Percentiles rank a stretch among this genome's conserved stretches.
Evolutionary conservation across 805 yeast genomes (phyloP).

Genomic region (Schizosaccharomyces octosporus): DNA sequence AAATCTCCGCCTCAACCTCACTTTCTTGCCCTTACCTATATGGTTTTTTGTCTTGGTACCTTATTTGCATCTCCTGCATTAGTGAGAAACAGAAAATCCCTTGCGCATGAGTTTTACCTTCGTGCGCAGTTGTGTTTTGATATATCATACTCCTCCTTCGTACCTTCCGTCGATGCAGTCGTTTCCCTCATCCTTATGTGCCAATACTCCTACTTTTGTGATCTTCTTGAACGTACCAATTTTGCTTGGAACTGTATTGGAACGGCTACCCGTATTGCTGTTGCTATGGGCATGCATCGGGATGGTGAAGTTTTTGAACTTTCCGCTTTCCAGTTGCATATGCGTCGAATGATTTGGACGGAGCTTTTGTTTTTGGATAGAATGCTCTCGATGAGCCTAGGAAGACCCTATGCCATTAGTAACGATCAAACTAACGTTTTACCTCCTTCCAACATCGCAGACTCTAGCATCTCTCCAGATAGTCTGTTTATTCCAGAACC

Average conservation of each 20-base stretch:
- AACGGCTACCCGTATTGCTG: background rate
- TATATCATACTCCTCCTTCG: background rate
- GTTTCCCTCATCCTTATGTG: background rate
- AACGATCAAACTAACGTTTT: background rate
- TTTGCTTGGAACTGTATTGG: background rate
- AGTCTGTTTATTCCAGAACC: background rate
- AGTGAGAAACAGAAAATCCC: background rate
- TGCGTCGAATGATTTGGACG: background rate
- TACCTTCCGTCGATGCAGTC: background rate
- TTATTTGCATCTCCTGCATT: background rate
- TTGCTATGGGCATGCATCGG: background rate
- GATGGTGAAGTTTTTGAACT: background rate
- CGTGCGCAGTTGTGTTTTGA: background rate
- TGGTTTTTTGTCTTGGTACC: background rate
- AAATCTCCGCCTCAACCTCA: background rate
- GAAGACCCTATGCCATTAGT: background rate
- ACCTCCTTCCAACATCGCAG: background rate
- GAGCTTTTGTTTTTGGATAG: background rate
- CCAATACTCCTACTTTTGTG: background rate
- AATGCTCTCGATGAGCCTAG: background rate
- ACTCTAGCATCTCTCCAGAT: background rate
- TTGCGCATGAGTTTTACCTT: background rate
- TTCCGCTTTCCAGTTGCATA: background rate
- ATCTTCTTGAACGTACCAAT: background rate
- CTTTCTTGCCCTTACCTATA: background rate